These are phyloP conservation scores for Candida maesae DNA, from an alignment of 805 yeast species.

Conservation along the genomic window DNA sequence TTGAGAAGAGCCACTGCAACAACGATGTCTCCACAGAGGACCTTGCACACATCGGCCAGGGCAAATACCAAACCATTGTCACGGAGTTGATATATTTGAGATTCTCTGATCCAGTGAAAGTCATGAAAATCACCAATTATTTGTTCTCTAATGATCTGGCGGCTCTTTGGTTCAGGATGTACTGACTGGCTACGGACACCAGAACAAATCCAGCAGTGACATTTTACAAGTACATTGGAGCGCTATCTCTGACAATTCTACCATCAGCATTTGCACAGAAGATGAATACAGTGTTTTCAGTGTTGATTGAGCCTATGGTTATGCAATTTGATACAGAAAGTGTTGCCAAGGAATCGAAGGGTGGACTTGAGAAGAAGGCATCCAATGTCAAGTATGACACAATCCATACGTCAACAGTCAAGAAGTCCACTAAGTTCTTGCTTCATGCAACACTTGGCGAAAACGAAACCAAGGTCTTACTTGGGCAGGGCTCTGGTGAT, in stretches of 20 bases:
- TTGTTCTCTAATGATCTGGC: slow-evolving; percentile 1
- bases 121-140: background rate
- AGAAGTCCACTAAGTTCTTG: too few relatives aligned
- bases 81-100: slow-evolving; percentile 1
- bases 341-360: background rate
- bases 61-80: slow-evolving; percentile 3
- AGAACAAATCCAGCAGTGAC: background rate
- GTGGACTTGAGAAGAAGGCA: background rate
- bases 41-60: slow-evolving; percentile 1
- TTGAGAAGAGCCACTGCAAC: background rate
- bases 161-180: slow-evolving; percentile 1
- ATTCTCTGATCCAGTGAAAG: slow-evolving; percentile 3
- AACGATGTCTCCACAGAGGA: background rate
- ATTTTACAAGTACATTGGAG: slow-evolving; percentile 8
- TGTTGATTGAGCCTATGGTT: slow-evolving; percentile 10
- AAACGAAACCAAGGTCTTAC: background rate
- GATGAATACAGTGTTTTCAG: background rate
- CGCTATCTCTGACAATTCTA: background rate
- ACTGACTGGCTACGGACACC: background rate
- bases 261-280: background rate
- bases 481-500: background rate
- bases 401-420: too few relatives aligned
- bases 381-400: background rate
- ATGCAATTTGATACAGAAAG: slow-evolving; percentile 2
- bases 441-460: background rate